These are phyloP conservation scores for Penicillium alfredii DNA, from an alignment of 495 filamentous ascomycete species.

Conservation along the genomic window DNA sequence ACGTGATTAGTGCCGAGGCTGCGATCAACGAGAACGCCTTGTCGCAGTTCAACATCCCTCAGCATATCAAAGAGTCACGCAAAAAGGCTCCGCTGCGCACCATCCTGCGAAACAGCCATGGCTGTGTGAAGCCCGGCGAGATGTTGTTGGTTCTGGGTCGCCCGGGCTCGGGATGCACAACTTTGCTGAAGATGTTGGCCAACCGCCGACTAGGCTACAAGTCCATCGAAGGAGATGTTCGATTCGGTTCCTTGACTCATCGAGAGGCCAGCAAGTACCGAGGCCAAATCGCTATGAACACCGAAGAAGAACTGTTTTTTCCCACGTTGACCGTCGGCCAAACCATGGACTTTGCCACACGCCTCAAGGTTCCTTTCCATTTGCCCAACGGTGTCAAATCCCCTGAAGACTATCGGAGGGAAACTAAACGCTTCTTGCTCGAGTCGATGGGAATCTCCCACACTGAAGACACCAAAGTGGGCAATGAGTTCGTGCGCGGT, in stretches of 20 bases:
- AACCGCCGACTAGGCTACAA: slow-evolving; percentile 58
- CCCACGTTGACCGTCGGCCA: slow-evolving; percentile 63
- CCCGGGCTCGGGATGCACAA: slow-evolving; percentile 42
- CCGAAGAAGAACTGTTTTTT: slow-evolving; percentile 69
- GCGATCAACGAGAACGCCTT: slow-evolving; percentile 45
- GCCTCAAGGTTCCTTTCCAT: slow-evolving; percentile 32
- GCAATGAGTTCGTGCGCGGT: slow-evolving; percentile 70
- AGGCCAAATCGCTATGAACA: slow-evolving; percentile 65
- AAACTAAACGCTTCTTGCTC: slow-evolving; percentile 61
- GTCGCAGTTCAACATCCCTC: slow-evolving; percentile 53
- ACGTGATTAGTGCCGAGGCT: slow-evolving; percentile 39
- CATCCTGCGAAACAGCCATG: slow-evolving; percentile 38
- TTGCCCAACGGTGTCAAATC: slow-evolving; percentile 34
- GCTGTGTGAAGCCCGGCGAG: slow-evolving; percentile 50
- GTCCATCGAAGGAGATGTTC: slow-evolving; percentile 48
- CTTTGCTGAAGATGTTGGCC: slow-evolving; percentile 56
- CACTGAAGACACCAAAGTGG: slow-evolving; percentile 74
- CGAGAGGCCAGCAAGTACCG: slow-evolving; percentile 54
- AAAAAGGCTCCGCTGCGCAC: slow-evolving; percentile 31
- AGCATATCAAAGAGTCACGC: slow-evolving; percentile 32
- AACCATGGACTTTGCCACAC: slow-evolving; percentile 62
- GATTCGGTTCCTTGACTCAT: slow-evolving; percentile 51
- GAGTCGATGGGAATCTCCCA: slow-evolving; percentile 71
- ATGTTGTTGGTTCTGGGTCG: slow-evolving; percentile 43
- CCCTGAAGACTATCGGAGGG: slow-evolving; percentile 42